Conservation (phyloP, 1,139 yeast genomes). For the Taphrina communis region DNA sequence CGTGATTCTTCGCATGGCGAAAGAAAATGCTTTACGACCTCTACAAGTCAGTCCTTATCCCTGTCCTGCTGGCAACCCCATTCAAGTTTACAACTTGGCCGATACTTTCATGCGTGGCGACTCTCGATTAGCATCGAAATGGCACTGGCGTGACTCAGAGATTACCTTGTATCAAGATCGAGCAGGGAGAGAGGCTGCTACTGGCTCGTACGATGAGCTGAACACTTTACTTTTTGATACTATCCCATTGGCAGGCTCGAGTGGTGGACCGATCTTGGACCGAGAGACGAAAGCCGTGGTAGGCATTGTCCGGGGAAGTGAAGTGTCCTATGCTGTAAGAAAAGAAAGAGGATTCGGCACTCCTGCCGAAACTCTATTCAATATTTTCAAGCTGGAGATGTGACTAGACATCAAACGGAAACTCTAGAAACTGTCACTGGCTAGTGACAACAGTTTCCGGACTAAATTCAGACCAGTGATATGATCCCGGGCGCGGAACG, state of each 20-base stretch:
- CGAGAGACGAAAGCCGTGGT: conserved; percentile 34
- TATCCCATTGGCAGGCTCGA: conserved; percentile 30
- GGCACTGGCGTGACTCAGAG: conserved; percentile 32
- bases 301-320: conserved; percentile 31
- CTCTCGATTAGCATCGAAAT: neutral
- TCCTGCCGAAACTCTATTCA: conserved; percentile 34
- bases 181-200: conserved; percentile 31
- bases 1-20: conserved; percentile 9
- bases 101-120: conserved; percentile 13
- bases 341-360: conserved; percentile 36
- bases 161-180: conserved; percentile 37
- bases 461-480: too few species aligned
- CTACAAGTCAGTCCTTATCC: conserved; percentile 35
- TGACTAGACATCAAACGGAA: neutral
- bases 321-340: conserved; percentile 32
- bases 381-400: conserved; percentile 33
- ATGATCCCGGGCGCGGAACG: too few species aligned
- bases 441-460: neutral
- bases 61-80: conserved; percentile 23
- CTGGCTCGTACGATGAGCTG: conserved; percentile 33
- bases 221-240: conserved; percentile 31
- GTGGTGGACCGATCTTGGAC: conserved; percentile 36
- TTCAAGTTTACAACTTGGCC: conserved; percentile 19
- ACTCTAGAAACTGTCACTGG: neutral
- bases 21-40: neutral